Conservation (phyloP, 2,329 filamentous ascomycete genomes). For the Raffaelea ambrosiae region DNA sequence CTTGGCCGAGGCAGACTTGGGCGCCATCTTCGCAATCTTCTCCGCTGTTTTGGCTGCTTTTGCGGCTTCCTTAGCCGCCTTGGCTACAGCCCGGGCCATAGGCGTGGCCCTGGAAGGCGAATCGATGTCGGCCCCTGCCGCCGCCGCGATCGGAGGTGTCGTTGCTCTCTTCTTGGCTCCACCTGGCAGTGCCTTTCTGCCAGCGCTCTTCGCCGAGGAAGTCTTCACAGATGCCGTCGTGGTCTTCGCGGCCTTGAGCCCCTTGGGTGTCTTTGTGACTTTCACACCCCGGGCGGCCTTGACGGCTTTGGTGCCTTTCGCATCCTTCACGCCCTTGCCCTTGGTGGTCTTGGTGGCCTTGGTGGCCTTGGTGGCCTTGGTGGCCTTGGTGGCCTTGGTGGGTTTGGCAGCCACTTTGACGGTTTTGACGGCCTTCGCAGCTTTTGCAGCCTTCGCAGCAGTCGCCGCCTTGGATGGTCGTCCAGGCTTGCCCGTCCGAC, state of each 20-base stretch:
- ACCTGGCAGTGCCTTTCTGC: background rate
- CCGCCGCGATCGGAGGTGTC: background rate
- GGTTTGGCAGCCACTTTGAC: slow-evolving; percentile 4
- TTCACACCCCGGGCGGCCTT: background rate
- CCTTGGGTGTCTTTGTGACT: slow-evolving; percentile 18
- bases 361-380: slow-evolving; percentile 9
- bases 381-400: background rate
- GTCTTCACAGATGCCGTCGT: background rate
- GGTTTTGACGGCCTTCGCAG: background rate
- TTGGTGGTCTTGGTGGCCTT: slow-evolving; percentile 16
- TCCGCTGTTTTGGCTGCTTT: slow-evolving; percentile 13
- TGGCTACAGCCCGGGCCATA: slow-evolving; percentile 5
- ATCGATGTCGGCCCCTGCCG: slow-evolving; percentile 12
- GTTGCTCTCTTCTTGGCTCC: background rate
- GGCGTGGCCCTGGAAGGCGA: slow-evolving; percentile 24
- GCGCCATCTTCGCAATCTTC: slow-evolving; percentile 9
- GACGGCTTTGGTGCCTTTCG: background rate
- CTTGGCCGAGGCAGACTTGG: slow-evolving; percentile 1
- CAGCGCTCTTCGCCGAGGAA: background rate
- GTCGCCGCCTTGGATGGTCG: background rate
- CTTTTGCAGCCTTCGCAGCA: background rate
- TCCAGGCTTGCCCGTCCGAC: background rate
- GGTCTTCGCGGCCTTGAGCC: slow-evolving; percentile 7
- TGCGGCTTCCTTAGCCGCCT: slow-evolving; percentile 5
- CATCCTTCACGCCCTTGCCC: slow-evolving; percentile 5